Evolutionary conservation across 495 filamentous ascomycete species (phyloP), one percentile per base, ranked within the genome.

Genomic region (Penicillium longicatenatum): DNA sequence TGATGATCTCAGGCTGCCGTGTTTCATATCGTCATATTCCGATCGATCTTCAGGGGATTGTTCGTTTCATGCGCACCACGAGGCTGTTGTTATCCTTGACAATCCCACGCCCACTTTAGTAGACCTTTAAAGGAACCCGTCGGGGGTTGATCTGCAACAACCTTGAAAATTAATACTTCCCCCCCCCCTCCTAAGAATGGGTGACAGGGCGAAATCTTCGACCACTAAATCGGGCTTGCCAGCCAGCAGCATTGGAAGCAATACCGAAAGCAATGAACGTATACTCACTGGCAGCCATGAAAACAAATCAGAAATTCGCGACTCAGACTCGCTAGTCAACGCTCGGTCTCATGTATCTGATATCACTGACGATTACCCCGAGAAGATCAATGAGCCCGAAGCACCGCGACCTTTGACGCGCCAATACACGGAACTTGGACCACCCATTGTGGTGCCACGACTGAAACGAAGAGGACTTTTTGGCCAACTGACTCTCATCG

Each of bases 401-500:
- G 17, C 50, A 16, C 45, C 50, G 19, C 29, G 22, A 10, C 53
- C 54, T 16, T 24, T 67, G 20, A 24, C 55, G 11, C 63, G 66
- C 21, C 54, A 60, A 30, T 59, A 45, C 8, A 69, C 65, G 1
- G 68, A 73, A 16, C 50, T 72, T 16, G 74, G 71, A 6, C 48
- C 57, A 4, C 61, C 73, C 4, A 60, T 74, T 5, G 52, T 60
- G 48, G 79, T 98, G 6, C 88, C 90, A 1, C 76, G 87, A 53
- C 64, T 76, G 12, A 68, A 89, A 60, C 85, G 93, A 56, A 74
- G 92, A 70, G 93, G 93, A 0, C 75, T 97, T 9, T 79, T 97
- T 26, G 85, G 84, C 4, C 82, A 82, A 45, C 76, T 96, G 3
- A 79, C 89, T 2, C 55, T 97, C 44, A 74, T 97, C n/a, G 89